Base-by-base conservation (phyloP, 805 yeast species). In the Metschnikowia picachoensis region DNA sequence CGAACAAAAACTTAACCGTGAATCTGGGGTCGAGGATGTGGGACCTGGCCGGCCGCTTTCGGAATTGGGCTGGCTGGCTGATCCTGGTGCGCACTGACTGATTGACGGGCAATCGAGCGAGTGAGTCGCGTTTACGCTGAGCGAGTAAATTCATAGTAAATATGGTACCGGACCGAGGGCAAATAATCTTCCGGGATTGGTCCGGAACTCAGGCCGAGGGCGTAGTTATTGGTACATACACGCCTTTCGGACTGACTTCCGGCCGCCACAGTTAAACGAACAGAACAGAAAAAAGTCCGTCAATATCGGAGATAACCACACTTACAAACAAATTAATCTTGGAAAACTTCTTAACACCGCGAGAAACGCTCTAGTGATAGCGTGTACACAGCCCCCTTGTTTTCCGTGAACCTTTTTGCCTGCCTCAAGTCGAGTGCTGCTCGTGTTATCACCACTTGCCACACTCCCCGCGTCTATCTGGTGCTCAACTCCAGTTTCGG, bases 151-250 rank as follows among this genome's bases (percentile, higher is more conserved):
- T 20, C 32, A 16, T 34, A 40, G 54, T 46, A 50, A 32, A 31
- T 35, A 14, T 16, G 35, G 17, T 44, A 36, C 40, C 47, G 50
- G 37, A 8, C 52, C 56, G 53, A 41, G 39, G 52, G 54, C 46
- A 33, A 31, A 15, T 34, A n/a, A 32, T 32, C 43, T 37, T 16
- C 38, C 33, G 35, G 43, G 48, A 54, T 54, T 54, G 41, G 56
- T 39, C 53, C 43, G 41, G 43, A 20, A 12, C 37, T 16, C 30
- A 20, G 27, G 29, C 32, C 56, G 53, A 49, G 56, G 53, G 50
- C 49, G 51, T 30, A 41, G 14, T 29, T 41, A 29, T 29, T 33
- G 58, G 58, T 50, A 12, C 37, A 30, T 48, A 48, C 58, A 54
- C 58, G 53, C 20, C 34, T 17, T 30, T 11, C 4, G 32, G 8